Evolutionary conservation across 192 early-diverging fungal species (phyloP).

Genomic region (Coemansia sp.): DNA sequence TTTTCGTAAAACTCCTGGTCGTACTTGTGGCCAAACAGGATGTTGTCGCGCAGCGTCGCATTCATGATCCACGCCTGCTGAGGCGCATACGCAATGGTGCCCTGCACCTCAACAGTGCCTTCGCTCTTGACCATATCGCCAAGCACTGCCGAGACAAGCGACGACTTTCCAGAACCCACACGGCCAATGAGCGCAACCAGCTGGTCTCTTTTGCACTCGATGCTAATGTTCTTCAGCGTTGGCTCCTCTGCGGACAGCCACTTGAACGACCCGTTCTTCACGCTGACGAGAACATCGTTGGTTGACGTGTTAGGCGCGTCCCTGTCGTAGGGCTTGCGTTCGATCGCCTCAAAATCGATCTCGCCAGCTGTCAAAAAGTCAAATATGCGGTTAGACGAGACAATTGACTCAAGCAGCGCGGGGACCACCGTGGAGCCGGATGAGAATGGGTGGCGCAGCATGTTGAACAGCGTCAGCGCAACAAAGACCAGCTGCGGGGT

Average conservation of each 20-base stretch:
- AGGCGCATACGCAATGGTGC: slow-evolving; percentile 58
- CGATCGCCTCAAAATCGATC: slow-evolving; percentile 40
- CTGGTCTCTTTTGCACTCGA: slow-evolving; percentile 49
- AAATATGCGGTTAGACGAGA: slow-evolving; percentile 36
- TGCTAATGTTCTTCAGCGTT: slow-evolving; percentile 43
- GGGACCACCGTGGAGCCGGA: slow-evolving; percentile 35
- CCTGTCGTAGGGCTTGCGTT: slow-evolving; percentile 39
- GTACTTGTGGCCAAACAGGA: slow-evolving; percentile 62
- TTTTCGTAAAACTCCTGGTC: slow-evolving; percentile 58
- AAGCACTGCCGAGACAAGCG: slow-evolving; percentile 61
- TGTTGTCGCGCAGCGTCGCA: slow-evolving; percentile 64
- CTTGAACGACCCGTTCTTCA: slow-evolving; percentile 49
- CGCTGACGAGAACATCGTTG: slow-evolving; percentile 33
- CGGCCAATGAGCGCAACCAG: slow-evolving; percentile 63
- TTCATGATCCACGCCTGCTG: slow-evolving; percentile 73
- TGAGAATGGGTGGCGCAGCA: slow-evolving; percentile 49
- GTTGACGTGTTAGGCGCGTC: slow-evolving; percentile 15
- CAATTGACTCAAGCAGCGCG: slow-evolving; percentile 38
- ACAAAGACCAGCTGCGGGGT: slow-evolving; percentile 55
- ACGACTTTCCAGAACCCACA: slow-evolving; percentile 69
- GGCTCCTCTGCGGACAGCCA: slow-evolving; percentile 54
- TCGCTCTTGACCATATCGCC: slow-evolving; percentile 56
- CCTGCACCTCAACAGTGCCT: slow-evolving; percentile 36
- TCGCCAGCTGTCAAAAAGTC: slow-evolving; percentile 43
- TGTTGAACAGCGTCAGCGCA: slow-evolving; percentile 51